Conservation (phyloP, 345 rosid genomes). For the Arabis alpina region DNA sequence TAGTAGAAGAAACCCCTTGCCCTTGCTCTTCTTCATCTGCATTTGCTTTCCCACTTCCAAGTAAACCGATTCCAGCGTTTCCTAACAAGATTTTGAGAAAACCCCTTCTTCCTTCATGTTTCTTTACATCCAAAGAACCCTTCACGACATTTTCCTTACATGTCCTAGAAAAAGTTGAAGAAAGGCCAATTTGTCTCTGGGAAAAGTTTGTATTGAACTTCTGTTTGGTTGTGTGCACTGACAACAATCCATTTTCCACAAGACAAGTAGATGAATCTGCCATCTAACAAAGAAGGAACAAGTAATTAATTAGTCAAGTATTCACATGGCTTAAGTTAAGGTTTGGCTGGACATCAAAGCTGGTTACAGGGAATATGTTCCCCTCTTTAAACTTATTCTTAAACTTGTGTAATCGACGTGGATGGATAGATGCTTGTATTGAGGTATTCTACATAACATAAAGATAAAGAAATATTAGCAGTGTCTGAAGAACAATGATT, state of each 20-base stretch:
- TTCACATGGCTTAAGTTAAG: too few relatives aligned
- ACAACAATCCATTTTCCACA: conserved; percentile 62
- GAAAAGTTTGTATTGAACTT: conserved; percentile 46
- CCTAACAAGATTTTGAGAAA: conserved; percentile 77
- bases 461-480: too few relatives aligned
- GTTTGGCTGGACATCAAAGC: too few relatives aligned
- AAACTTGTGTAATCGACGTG: too few relatives aligned
- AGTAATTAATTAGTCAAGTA: background rate
- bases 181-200: conserved; percentile 47
- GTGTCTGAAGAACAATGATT: too few relatives aligned
- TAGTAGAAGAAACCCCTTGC: conserved; percentile 68
- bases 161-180: conserved; percentile 47
- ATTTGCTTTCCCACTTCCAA: conserved; percentile 69
- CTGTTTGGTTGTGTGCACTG: conserved; percentile 47
- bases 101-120: conserved; percentile 67
- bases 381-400: too few relatives aligned
- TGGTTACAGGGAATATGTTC: too few relatives aligned
- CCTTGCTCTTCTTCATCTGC: conserved; percentile 80
- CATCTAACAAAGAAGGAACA: conserved; percentile 49
- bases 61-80: conserved; percentile 61
- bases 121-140: conserved; percentile 59
- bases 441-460: too few relatives aligned
- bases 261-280: conserved; percentile 77
- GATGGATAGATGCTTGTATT: too few relatives aligned
- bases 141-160: conserved; percentile 49